Evolutionary conservation across 2,329 filamentous ascomycete species (phyloP), one percentile per base, ranked within the genome.

Genomic region (Ceratocystiopsis brevicomis): DNA sequence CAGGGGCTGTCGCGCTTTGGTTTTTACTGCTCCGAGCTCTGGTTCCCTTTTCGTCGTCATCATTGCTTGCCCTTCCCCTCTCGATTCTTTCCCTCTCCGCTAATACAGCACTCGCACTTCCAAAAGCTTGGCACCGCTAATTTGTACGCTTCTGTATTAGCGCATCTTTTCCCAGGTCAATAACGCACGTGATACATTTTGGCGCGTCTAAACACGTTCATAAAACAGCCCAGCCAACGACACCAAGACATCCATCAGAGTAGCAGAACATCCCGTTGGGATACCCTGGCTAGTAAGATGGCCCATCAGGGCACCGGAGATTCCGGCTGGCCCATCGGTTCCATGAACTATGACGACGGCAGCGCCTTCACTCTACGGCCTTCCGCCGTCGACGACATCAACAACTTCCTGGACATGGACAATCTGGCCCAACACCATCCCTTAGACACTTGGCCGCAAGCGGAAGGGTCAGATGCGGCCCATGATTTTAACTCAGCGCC

Each of bases 301-400:
- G 46, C 49, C 48, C 49, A 49, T 32, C 48, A 48, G 46, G 47
- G 48, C 37, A 40, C 40, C 33, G 47, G 46, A 3, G 40, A 44
- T 32, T 8, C 42, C 41, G 45, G 45, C 32, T 51, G 49, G 49
- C 43, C 44, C 39, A 13, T 34, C 33, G 33, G 33, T 10, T 30
- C 25, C 8, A 37, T 47, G 32, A 38, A 39, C 38, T 49, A 38
- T 37, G 49, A 49, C 12, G 45, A 44, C 30, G 43, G 19, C 35
- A 44, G 16, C 19, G 36, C n/a, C 13, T 49, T 46, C n/a, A 39
- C 43, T 14, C 33, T 50, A 18, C 38, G 36, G 30, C 32, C 39
- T 13, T 10, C 25, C 25, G 34, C 39, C 2, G 41, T 13, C 4
- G 47, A 50, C 38, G 45, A 46, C 37, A 34, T 48, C 5, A 37